Conservation (phyloP, 78 protist species). For the Diacronema lutheri region DNA sequence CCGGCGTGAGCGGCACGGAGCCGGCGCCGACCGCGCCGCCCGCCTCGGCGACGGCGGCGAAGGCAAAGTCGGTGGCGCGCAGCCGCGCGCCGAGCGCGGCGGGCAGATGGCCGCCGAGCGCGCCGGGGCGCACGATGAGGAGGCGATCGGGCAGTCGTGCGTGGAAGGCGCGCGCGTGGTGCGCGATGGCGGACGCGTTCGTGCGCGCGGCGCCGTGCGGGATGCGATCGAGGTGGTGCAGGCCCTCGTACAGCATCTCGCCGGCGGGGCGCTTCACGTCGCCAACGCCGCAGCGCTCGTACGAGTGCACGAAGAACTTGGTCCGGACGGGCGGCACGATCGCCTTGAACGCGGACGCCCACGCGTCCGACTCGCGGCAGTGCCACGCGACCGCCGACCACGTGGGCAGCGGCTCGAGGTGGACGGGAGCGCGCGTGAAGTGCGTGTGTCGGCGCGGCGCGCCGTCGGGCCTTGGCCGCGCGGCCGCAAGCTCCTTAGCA, state of each 20-base stretch:
- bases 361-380: not conserved
- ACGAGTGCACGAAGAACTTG: not conserved
- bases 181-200: no score
- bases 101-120: no score
- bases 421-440: not conserved
- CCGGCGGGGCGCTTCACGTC: not conserved
- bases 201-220: not conserved
- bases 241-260: slow-evolving; percentile 20
- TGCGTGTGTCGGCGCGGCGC: not conserved
- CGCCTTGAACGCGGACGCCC: not conserved
- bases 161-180: not conserved
- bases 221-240: slow-evolving; percentile 11
- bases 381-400: not conserved
- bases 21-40: no score
- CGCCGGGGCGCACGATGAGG: not conserved
- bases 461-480: not conserved
- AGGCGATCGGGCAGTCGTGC: not conserved
- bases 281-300: slow-evolving; percentile 7
- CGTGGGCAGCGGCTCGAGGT: not conserved
- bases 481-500: not conserved
- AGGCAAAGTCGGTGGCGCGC: no score
- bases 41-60: no score
- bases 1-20: no score
- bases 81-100: no score
- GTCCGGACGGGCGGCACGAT: not conserved